Base-by-base conservation (phyloP, 257 asterid genomes). In the Plantago elongata region DNA sequence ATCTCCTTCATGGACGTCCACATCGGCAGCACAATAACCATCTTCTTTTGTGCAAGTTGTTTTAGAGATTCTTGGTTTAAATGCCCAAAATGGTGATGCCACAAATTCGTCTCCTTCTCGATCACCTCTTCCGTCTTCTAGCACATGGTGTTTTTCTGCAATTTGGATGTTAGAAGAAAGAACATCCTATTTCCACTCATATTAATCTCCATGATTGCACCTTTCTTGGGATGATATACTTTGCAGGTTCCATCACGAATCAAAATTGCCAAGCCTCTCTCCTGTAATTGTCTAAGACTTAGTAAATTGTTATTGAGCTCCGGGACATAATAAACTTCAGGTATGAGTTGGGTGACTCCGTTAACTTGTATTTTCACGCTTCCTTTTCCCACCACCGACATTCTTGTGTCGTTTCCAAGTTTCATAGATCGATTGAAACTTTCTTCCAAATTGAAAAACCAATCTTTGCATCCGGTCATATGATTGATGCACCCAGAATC, bases 231-330 rank as follows among this genome's bases (percentile, higher is more conserved):
- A 60, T 67, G 66, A 17, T 47, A 58, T 1, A 67, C n/a, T 16
- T 49, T 48, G 45, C 72, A 58, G 0, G 6, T 42, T 16, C 48
- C 16, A 0, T 46, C 13, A 15, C 48, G 43, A 9, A 67, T 15
- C 5, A 59, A 17, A 58, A 68, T 14, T 0, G 44, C 62, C 0
- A 64, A 10, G 4, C 66, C 69, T 0, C 63, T 63, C n/a, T 71
- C 66, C 45, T 71, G 74, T 1, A 75, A 29, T n/a, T 71, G 71
- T 4, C 74, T 74, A 40, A 75, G 17, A 29, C 75, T 69, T 1
- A 69, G 44, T 1, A 74, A 9, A 13, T 69, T 68, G 1, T 48
- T 69, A 10, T 46, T 63, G 5, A 69, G 58, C 45, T 46, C 63
- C 0, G 71, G 71, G 6, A 66, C 8, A 34, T 45, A 56, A n/a